Percentiles rank a stretch among this genome's conserved stretches.
These are phyloP conservation scores for Carallia brachiata DNA, from an alignment of 345 rosid genomes.

Conservation along the genomic window DNA sequence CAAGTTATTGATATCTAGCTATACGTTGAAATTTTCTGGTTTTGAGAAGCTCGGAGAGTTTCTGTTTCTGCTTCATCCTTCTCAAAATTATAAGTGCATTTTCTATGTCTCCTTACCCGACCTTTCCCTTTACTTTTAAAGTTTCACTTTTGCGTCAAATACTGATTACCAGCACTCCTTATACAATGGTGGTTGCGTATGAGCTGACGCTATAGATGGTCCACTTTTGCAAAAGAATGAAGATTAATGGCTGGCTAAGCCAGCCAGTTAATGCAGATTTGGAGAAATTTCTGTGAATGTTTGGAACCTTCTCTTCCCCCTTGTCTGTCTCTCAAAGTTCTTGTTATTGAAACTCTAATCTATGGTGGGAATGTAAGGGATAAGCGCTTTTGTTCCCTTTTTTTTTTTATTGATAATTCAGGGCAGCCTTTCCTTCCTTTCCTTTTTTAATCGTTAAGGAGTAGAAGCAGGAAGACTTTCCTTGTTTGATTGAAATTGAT, in stretches of 20 bases:
- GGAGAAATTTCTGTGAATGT: neutral
- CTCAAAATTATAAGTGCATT: no score
- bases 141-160: slow-evolving; percentile 28
- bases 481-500: neutral
- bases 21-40: no score
- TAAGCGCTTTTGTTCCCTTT: slow-evolving; percentile 36
- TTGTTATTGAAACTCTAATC: no score
- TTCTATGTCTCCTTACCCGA: no score
- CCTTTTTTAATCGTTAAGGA: neutral
- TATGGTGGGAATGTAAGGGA: slow-evolving; percentile 25
- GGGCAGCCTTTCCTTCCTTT: slow-evolving; percentile 24
- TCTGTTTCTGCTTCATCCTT: no score
- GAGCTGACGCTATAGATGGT: slow-evolving; percentile 39
- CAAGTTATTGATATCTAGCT: no score
- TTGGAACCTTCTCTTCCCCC: neutral
- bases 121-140: no score
- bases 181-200: slow-evolving; percentile 27
- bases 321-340: no score
- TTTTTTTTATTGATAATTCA: slow-evolving; percentile 18
- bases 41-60: no score
- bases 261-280: slow-evolving; percentile 8
- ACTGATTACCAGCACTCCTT: slow-evolving; percentile 43
- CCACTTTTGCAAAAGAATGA: slow-evolving; percentile 21
- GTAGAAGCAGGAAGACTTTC: neutral
- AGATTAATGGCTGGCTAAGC: slow-evolving; percentile 1